Percentiles rank a stretch among this genome's conserved stretches.
These are phyloP conservation scores for Pilatotrama ljubarskyi DNA, from an alignment of 768 basidiomycete species.

Conservation along the genomic window DNA sequence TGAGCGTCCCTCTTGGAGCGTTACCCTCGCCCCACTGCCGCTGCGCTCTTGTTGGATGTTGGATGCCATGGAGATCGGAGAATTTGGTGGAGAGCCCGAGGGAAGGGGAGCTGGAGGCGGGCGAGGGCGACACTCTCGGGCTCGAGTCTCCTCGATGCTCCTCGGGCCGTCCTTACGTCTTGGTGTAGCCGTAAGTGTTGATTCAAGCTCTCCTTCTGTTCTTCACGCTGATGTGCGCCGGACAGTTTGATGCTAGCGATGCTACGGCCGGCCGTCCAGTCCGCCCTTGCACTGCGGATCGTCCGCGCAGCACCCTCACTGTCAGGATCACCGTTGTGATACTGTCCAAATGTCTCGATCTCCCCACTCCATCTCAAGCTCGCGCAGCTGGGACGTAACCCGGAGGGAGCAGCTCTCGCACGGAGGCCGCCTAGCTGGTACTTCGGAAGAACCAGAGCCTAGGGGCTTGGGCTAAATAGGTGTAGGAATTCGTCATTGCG, in stretches of 20 bases:
- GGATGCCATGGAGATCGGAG: no score
- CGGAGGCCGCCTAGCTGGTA: background rate
- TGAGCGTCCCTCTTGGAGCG: background rate
- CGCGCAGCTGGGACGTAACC: no score
- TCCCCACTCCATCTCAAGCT: background rate
- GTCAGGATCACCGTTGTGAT: background rate
- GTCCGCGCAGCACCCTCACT: background rate
- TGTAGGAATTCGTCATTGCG: constrained; percentile 7
- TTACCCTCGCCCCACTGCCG: background rate
- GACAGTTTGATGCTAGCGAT: background rate
- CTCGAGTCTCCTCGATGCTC: no score
- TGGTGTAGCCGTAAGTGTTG: no score
- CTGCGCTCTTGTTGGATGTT: background rate
- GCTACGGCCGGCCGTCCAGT: background rate
- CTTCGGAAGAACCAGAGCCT: no score
- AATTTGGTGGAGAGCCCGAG: no score
- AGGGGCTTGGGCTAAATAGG: background rate
- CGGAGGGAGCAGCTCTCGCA: background rate
- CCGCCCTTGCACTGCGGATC: background rate
- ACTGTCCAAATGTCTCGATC: background rate
- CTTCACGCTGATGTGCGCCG: background rate
- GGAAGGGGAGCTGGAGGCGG: no score
- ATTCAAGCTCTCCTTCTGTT: background rate
- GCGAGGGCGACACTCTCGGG: no score
- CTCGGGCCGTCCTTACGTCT: no score